Conservation (phyloP, 2,329 filamentous ascomycete species). For the Venturia effusa region DNA sequence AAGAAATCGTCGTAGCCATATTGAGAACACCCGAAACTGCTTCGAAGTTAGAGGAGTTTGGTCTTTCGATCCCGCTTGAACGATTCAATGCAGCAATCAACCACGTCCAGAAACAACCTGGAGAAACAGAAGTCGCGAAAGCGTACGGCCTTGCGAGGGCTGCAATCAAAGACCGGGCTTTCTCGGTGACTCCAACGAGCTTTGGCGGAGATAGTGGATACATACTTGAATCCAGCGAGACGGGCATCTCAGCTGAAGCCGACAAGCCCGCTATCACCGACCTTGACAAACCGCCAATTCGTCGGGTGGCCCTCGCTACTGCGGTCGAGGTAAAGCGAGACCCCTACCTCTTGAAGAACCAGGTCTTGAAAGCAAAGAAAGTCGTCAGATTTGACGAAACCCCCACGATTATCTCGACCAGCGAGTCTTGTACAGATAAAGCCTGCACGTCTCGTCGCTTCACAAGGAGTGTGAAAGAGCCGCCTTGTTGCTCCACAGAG, state of each 20-base stretch:
- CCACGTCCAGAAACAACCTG: neutral
- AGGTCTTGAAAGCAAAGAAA: neutral
- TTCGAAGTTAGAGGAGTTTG: neutral
- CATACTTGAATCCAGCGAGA: no score
- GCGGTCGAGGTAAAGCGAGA: neutral
- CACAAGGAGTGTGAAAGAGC: neutral
- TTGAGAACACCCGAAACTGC: neutral
- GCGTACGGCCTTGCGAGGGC: neutral
- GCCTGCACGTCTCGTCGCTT: neutral
- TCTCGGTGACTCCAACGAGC: neutral
- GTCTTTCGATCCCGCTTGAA: neutral
- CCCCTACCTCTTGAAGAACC: no score
- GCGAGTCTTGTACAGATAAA: neutral
- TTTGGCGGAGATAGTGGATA: neutral
- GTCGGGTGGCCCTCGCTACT: neutral
- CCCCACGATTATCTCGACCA: neutral
- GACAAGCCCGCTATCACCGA: neutral
- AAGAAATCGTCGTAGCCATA: neutral
- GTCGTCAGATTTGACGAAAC: neutral
- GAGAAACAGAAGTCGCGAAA: neutral
- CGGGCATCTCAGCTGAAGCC: neutral
- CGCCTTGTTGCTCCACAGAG: neutral
- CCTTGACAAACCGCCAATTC: neutral
- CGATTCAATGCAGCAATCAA: neutral
- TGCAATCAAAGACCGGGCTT: neutral